These are phyloP conservation scores for Capronia americana DNA, from an alignment of 2,329 filamentous ascomycete species.

Conservation along the genomic window DNA sequence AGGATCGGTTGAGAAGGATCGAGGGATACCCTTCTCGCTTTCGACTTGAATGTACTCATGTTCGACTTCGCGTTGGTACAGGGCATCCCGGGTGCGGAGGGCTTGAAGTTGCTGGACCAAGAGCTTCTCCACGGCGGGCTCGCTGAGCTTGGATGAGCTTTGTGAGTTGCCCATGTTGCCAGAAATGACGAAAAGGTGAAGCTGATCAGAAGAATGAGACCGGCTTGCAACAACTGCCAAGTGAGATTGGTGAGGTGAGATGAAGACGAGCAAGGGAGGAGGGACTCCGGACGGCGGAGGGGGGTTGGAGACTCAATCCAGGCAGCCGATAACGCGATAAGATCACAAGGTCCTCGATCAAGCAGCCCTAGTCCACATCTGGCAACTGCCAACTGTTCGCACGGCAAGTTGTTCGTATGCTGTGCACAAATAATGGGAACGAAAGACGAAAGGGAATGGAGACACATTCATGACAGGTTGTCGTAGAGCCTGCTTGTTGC, in stretches of 20 bases:
- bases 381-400: background rate
- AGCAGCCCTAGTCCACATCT: slow-evolving; percentile 1
- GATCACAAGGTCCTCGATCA: background rate
- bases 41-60: slow-evolving; percentile 63
- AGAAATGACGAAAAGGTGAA: background rate
- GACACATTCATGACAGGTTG: background rate
- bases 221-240: background rate
- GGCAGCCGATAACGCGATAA: slow-evolving; percentile 12
- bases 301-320: slow-evolving; percentile 1
- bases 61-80: slow-evolving; percentile 47
- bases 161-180: slow-evolving; percentile 39
- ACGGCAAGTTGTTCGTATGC: background rate
- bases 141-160: slow-evolving; percentile 30
- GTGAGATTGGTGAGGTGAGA: background rate
- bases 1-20: slow-evolving; percentile 40
- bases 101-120: slow-evolving; percentile 51
- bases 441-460: background rate
- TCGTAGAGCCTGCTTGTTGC: background rate
- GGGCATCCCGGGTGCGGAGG: slow-evolving; percentile 43
- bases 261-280: background rate
- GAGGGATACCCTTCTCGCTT: slow-evolving; percentile 49
- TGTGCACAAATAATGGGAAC: background rate
- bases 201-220: background rate
- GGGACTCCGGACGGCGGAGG: background rate
- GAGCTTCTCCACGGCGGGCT: slow-evolving; percentile 45